These are phyloP conservation scores for Lasiosphaeria miniovina DNA, from an alignment of 495 filamentous ascomycete genomes.

Conservation along the genomic window DNA sequence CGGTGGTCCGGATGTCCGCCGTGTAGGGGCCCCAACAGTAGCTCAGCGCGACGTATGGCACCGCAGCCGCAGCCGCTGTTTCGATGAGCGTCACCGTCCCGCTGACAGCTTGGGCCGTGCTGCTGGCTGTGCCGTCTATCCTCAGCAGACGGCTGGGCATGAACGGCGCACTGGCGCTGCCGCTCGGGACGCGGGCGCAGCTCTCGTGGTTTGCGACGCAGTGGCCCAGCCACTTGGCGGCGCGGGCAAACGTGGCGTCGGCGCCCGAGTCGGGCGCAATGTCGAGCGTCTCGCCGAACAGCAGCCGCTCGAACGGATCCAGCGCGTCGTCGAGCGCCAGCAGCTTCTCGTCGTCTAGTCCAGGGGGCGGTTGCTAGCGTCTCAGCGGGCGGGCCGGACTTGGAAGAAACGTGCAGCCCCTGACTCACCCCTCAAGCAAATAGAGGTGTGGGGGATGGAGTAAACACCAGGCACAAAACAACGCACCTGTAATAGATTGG, in stretches of 20 bases:
- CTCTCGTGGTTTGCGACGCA: not conserved
- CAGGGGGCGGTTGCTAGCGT: too few species aligned
- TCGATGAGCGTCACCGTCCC: not conserved
- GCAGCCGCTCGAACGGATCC: not conserved
- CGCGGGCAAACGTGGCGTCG: not conserved
- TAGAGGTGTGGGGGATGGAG: not conserved
- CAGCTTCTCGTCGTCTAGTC: not conserved
- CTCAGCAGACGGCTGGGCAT: not conserved
- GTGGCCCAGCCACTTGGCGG: not conserved
- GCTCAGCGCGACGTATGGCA: not conserved
- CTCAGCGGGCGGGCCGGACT: too few species aligned
- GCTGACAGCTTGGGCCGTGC: not conserved
- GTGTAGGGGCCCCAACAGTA: slow-evolving; percentile 4
- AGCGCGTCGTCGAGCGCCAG: not conserved
- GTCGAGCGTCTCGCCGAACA: not conserved
- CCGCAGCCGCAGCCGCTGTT: not conserved
- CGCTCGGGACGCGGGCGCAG: not conserved
- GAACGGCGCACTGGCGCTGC: not conserved
- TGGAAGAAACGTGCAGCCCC: too few species aligned
- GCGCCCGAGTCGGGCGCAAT: not conserved
- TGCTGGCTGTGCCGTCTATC: not conserved
- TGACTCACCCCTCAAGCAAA: not conserved
- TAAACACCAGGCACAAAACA: not conserved
- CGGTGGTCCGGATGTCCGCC: not conserved
- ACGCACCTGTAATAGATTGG: not conserved